A percentile compares a stretch with the other conserved stretches of the same genome.
phyloP scores from a whole-genome alignment of 352 stramenopile genomes.

The Pythium volutum region DNA sequence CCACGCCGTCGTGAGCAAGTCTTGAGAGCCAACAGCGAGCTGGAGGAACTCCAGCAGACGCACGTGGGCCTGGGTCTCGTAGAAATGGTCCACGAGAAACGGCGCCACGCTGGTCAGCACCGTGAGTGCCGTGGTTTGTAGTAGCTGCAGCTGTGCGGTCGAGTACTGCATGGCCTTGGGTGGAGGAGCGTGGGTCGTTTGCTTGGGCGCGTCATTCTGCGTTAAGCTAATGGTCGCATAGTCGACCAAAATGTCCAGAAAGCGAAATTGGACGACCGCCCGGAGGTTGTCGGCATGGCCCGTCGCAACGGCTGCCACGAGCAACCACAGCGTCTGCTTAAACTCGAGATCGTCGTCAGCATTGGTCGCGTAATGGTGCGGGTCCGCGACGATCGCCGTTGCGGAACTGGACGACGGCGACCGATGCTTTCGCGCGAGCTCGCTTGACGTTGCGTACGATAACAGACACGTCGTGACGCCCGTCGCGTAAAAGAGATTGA shows the following conservation, averaged over 20 bases:
- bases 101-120: constrained; percentile 54
- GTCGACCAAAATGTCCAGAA: constrained; percentile 54
- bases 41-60: constrained; percentile 54
- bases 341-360: constrained; percentile 79
- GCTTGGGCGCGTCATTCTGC: background rate
- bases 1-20: constrained; percentile 45
- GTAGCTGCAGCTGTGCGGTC: constrained; percentile 38
- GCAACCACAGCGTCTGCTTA: constrained; percentile 73
- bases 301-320: constrained; percentile 52
- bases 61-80: constrained; percentile 47
- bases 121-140: constrained; percentile 56
- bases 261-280: constrained; percentile 66
- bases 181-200: background rate
- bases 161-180: constrained; percentile 34
- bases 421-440: constrained; percentile 29
- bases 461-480: constrained; percentile 59
- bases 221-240: constrained; percentile 37
- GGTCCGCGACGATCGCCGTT: constrained; percentile 55
- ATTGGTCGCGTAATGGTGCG: constrained; percentile 61
- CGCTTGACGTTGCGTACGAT: constrained; percentile 56
- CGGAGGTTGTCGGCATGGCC: constrained; percentile 50
- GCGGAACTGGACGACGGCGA: background rate
- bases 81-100: constrained; percentile 54
- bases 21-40: constrained; percentile 30
- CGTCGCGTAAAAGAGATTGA: constrained; percentile 57